These are phyloP conservation scores for Elsinoe australis DNA, from an alignment of 2,329 filamentous ascomycete species.

Conservation along the genomic window DNA sequence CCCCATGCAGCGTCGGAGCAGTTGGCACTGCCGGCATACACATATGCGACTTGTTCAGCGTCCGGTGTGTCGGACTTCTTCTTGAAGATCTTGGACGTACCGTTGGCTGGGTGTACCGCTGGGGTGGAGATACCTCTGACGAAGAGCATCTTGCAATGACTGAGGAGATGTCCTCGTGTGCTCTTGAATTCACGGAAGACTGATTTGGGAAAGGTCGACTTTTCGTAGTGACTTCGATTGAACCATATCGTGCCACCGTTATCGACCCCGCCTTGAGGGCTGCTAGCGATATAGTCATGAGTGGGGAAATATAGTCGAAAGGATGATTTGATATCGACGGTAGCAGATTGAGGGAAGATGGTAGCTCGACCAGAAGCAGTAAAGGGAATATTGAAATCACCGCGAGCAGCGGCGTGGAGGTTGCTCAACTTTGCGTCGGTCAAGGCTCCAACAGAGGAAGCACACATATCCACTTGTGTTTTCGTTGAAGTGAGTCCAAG, in stretches of 20 bases:
- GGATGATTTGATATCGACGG: conserved; percentile 37
- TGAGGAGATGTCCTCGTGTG: conserved; percentile 61
- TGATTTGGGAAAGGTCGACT: conserved; percentile 59
- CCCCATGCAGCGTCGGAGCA: conserved; percentile 94
- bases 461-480: conserved; percentile 65
- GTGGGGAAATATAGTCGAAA: conserved; percentile 79
- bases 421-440: conserved; percentile 57
- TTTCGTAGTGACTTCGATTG: conserved; percentile 63
- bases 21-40: conserved; percentile 85
- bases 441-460: conserved; percentile 74
- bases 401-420: conserved; percentile 53
- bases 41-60: conserved; percentile 53
- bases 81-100: conserved; percentile 1
- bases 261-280: conserved; percentile 28
- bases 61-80: neutral
- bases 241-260: conserved; percentile 77
- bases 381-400: conserved; percentile 22
- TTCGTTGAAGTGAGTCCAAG: conserved; percentile 54
- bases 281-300: conserved; percentile 46
- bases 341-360: neutral
- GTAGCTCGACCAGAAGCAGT: conserved; percentile 27
- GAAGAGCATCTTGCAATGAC: conserved; percentile 67
- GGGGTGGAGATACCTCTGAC: conserved; percentile 21
- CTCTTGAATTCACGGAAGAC: conserved; percentile 71
- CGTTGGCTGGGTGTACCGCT: neutral